Percentiles rank a stretch among this genome's conserved stretches.
These are phyloP conservation scores for Trichoderma sp. DNA, from an alignment of 2,329 filamentous ascomycete genomes.

Conservation along the genomic window DNA sequence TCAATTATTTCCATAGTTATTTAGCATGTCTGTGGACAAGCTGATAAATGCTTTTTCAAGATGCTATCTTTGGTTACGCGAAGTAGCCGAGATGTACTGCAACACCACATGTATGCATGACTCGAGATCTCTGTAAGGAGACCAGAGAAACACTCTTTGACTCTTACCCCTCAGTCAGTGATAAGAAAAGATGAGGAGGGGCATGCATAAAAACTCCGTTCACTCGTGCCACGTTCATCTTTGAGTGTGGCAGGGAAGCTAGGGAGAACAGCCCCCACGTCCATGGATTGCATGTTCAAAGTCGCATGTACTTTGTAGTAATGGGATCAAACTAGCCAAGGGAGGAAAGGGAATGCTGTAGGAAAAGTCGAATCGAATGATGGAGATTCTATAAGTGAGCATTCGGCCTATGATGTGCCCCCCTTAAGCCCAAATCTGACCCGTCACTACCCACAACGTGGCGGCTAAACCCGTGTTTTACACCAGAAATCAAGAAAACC, in stretches of 20 bases:
- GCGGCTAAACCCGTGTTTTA: neutral
- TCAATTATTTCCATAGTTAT: neutral
- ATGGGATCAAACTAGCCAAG: neutral
- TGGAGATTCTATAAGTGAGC: neutral
- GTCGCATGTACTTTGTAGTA: neutral
- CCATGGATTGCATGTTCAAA: neutral
- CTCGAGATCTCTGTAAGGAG: neutral
- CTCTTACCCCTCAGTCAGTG: neutral
- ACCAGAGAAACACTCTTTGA: neutral
- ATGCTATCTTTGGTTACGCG: neutral
- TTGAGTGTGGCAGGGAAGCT: neutral
- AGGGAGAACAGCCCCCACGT: neutral
- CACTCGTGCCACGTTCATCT: neutral
- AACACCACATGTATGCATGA: neutral
- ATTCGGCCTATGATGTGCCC: neutral
- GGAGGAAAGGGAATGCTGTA: neutral
- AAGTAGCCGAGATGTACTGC: neutral
- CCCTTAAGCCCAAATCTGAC: neutral
- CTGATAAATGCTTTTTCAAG: neutral
- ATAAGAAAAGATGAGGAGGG: neutral
- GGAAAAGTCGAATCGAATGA: neutral
- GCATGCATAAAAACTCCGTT: neutral
- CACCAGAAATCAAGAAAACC: neutral
- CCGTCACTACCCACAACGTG: neutral
- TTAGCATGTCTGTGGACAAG: neutral